A percentile compares a stretch with the other conserved stretches of the same genome.
These are phyloP conservation scores for Epicoccum sorghinum DNA, from an alignment of 2,329 filamentous ascomycete genomes.

Conservation along the genomic window DNA sequence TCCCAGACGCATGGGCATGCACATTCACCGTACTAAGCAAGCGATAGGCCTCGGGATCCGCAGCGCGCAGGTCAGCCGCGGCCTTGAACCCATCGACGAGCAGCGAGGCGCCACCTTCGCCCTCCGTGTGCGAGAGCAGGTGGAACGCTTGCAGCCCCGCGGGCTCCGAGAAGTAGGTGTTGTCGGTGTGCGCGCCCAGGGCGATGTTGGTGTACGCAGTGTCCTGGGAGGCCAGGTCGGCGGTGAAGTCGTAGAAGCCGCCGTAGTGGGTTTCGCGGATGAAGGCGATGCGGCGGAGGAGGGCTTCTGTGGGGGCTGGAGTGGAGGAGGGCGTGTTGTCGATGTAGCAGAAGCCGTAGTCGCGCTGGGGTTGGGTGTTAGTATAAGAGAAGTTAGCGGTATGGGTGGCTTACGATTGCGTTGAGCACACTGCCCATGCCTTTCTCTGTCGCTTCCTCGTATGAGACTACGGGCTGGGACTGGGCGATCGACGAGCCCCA, in stretches of 20 bases:
- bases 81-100: constrained; percentile 87
- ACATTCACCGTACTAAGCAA: constrained; percentile 64
- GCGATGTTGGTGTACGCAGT: constrained; percentile 89
- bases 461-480: constrained; percentile 65
- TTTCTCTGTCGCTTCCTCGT: constrained; percentile 62
- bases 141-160: constrained; percentile 93
- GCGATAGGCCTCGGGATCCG: constrained; percentile 61
- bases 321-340: constrained; percentile 65
- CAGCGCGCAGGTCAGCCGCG: constrained; percentile 64
- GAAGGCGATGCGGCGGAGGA: constrained; percentile 82
- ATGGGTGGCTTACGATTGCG: constrained; percentile 62
- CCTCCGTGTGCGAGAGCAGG: constrained; percentile 76
- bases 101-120: constrained; percentile 75
- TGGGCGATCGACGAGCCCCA: constrained; percentile 43
- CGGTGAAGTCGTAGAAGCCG: constrained; percentile 84
- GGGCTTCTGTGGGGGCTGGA: constrained; percentile 72
- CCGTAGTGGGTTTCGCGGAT: constrained; percentile 92
- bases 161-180: constrained; percentile 93
- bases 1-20: constrained; percentile 85
- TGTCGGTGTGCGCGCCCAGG: constrained; percentile 89
- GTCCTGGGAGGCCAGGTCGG: constrained; percentile 85
- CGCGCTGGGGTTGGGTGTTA: constrained; percentile 55
- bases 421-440: constrained; percentile 57
- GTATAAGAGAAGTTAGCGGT: too few relatives aligned
- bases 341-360: constrained; percentile 79